Percentiles rank a stretch among this genome's conserved stretches.
phyloP scores from a whole-genome alignment of 306 rosid species.

The Alnus rubra region DNA sequence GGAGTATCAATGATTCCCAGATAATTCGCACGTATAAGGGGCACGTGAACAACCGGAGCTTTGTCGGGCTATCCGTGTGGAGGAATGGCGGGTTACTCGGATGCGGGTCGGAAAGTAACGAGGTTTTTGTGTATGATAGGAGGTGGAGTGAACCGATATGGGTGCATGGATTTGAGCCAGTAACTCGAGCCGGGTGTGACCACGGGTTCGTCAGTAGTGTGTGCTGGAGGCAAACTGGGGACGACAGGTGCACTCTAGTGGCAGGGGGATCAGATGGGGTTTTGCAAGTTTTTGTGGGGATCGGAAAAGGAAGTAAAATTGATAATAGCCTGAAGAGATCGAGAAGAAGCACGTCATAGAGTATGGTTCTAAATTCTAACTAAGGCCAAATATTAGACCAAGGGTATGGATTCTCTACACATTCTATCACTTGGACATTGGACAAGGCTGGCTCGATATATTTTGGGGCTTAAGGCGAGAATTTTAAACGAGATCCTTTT shows the following conservation, averaged over 20 bases:
- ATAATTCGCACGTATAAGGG: constrained; percentile 49
- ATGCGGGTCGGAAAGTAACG: constrained; percentile 61
- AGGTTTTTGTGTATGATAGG: constrained; percentile 52
- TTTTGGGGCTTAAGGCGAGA: no score
- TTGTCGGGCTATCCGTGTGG: constrained; percentile 63
- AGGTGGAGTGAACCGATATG: constrained; percentile 64
- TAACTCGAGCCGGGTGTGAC: constrained; percentile 10
- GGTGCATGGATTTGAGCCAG: constrained; percentile 42
- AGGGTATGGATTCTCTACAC: no score
- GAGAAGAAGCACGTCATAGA: no score
- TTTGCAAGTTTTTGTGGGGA: constrained; percentile 57
- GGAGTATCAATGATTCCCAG: constrained; percentile 39
- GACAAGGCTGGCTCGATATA: no score
- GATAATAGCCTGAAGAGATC: no score
- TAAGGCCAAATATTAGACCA: no score
- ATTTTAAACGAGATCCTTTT: no score
- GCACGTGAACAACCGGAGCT: constrained; percentile 51
- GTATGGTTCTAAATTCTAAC: no score
- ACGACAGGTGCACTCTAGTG: constrained; percentile 44
- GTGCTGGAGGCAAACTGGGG: constrained; percentile 53
- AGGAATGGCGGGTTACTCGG: constrained; percentile 51
- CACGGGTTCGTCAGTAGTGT: constrained; percentile 55
- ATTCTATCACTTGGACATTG: no score
- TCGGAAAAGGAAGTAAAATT: neutral
- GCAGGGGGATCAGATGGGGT: constrained; percentile 65